These are phyloP conservation scores for Jatropha multifida DNA, from an alignment of 441 rosid genomes.

Conservation along the genomic window DNA sequence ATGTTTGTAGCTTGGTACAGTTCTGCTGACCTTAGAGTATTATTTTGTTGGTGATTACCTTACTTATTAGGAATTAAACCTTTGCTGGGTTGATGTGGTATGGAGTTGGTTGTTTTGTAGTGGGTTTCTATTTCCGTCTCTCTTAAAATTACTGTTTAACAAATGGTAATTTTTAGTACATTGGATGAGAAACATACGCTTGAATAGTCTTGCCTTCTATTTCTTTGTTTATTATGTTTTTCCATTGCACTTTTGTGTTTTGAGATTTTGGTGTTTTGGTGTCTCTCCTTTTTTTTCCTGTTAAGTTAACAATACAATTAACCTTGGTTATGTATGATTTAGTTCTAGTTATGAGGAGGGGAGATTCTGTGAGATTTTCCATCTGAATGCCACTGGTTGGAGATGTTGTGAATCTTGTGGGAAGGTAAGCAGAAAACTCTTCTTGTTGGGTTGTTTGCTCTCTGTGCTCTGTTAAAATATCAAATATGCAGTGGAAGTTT, in stretches of 20 bases:
- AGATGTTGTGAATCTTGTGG: constrained; percentile 88
- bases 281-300: neutral
- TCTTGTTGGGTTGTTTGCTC: constrained; percentile 18
- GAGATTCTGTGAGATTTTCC: constrained; percentile 76
- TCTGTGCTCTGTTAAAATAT: constrained; percentile 11
- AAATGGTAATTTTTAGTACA: neutral
- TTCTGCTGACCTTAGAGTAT: neutral
- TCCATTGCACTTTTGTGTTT: neutral
- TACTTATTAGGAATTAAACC: neutral
- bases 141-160: neutral
- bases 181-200: neutral
- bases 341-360: constrained; percentile 88
- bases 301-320: constrained; percentile 10
- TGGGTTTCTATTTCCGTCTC: neutral
- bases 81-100: neutral
- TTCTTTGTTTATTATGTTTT: neutral
- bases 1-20: neutral
- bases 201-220: neutral
- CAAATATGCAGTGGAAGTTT: constrained; percentile 12
- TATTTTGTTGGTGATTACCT: neutral
- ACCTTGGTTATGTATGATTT: constrained; percentile 25
- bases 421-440: constrained; percentile 55
- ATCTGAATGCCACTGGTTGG: constrained; percentile 78
- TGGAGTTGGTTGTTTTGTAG: neutral
- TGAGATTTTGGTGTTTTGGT: neutral